These are phyloP conservation scores for Phialemoniopsis sp. DNA, from an alignment of 2,329 filamentous ascomycete species.

Conservation along the genomic window DNA sequence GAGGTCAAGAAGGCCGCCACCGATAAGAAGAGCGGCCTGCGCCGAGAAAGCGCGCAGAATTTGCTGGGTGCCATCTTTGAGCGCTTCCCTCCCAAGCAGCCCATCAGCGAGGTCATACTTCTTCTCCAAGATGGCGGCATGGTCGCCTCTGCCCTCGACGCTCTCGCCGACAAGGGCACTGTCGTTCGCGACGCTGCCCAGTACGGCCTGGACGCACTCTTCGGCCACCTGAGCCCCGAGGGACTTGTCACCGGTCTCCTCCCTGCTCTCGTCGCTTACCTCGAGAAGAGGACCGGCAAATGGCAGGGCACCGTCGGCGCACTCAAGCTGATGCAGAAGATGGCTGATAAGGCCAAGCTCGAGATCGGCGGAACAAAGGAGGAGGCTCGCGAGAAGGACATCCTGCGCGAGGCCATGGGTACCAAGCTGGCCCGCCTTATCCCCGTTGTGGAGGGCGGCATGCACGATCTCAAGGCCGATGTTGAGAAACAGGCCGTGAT, in stretches of 20 bases:
- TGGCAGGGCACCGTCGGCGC: constrained; percentile 96
- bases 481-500: constrained; percentile 84
- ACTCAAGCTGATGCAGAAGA: constrained; percentile 78
- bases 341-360: constrained; percentile 93
- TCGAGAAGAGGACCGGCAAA: constrained; percentile 82
- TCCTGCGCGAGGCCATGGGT: constrained; percentile 88
- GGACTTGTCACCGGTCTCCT: constrained; percentile 79
- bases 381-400: constrained; percentile 81
- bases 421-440: constrained; percentile 82
- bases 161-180: constrained; percentile 82
- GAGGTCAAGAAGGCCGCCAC: constrained; percentile 68
- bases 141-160: constrained; percentile 72
- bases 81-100: constrained; percentile 74
- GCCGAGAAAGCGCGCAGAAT: constrained; percentile 90
- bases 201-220: constrained; percentile 89
- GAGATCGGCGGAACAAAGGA: constrained; percentile 74
- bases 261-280: constrained; percentile 69
- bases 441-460: constrained; percentile 83
- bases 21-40: constrained; percentile 89
- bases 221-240: constrained; percentile 74
- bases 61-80: constrained; percentile 92
- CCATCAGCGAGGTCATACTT: constrained; percentile 75
- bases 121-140: constrained; percentile 76
- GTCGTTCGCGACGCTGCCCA: constrained; percentile 89
- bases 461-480: constrained; percentile 94